Base-by-base conservation (phyloP, 1,284 basidiomycete species). In the Xerocomus nothofagi region DNA sequence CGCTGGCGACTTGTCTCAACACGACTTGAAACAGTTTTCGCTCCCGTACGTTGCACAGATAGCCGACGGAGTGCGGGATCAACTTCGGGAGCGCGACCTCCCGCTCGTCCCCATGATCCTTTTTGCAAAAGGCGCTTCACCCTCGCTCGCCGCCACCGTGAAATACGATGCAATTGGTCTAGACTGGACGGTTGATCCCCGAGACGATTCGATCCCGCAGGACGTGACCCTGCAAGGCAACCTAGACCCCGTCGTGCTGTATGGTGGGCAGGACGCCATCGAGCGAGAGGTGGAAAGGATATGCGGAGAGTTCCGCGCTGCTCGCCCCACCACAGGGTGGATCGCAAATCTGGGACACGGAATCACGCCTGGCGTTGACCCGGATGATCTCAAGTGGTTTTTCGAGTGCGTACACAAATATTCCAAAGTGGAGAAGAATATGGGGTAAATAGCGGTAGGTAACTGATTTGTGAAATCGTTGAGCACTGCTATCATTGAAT, bases 301-400 rank as follows among this genome's bases (percentile, higher is more conserved):
- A 80, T 84, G 86, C 54, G 77, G 82, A 56, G 79, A 80, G 20
- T 98, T 98, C 74, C 79, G 80, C 37, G 66, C 70, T 11, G 76
- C 71, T 51, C 80, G 79, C 6, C 73, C 77, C 39, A 56, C 73
- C 10, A 77, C 77, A 44, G 88, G 82, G 7, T 97, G 93, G 92
- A 98, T 99, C 63, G 91, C 91, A 23, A 99, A 99, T 71, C 74
- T 99, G 29, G 97, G 97, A 2, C 97, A 99, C 69, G 96, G 96
- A 4, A 97, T 99, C 60, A 95, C 92, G 10, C 93, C 93, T n/a
- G 88, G 84, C n/a, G 93, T 97, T 17, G 85, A 95, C 66, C 89
- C 93, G 27, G 92, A 95, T 52, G 91, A 95, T 69, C 76, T 95
- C 71, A 76, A 79, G 45, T 95, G 85, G 82, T 96, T 95, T 76